A percentile compares a stretch with the other conserved stretches of the same genome.
Conservation (phyloP, 2,329 filamentous ascomycete genomes). For the Aureobasidium melanogenum region DNA sequence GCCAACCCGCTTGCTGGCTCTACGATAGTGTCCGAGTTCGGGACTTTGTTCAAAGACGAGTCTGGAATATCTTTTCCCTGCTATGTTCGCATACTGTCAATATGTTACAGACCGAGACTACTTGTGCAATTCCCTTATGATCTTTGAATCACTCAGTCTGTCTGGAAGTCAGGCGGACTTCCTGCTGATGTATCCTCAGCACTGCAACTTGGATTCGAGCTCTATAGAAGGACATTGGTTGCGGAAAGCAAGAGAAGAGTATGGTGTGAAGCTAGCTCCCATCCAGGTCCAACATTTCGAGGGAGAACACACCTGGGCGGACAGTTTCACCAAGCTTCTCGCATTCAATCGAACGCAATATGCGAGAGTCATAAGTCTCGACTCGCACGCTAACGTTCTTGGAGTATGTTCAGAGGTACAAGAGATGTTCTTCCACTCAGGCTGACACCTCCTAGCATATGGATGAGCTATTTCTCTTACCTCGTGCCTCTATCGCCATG, state of each 20-base stretch:
- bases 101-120: constrained; percentile 36
- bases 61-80: too few relatives aligned
- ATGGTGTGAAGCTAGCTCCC: neutral
- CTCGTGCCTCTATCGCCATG: constrained; percentile 53
- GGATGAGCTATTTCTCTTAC: constrained; percentile 64
- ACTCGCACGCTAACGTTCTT: constrained; percentile 57
- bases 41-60: too few relatives aligned
- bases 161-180: constrained; percentile 37
- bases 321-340: constrained; percentile 58
- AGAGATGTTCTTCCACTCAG: neutral
- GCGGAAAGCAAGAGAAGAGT: neutral
- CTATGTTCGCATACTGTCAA: constrained; percentile 30
- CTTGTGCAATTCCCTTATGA: constrained; percentile 37
- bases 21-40: too few relatives aligned
- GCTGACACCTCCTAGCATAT: constrained; percentile 28
- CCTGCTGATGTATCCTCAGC: constrained; percentile 34
- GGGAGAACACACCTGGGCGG: constrained; percentile 45
- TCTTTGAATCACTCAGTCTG: constrained; percentile 35
- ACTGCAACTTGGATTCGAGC: neutral
- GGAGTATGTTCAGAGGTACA: constrained; percentile 29
- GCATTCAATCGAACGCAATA: constrained; percentile 61
- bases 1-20: too few relatives aligned
- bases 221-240: neutral
- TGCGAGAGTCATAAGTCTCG: constrained; percentile 46
- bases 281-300: neutral